Base-by-base conservation (phyloP, 257 asterid species). In the Solanum neorickii region DNA sequence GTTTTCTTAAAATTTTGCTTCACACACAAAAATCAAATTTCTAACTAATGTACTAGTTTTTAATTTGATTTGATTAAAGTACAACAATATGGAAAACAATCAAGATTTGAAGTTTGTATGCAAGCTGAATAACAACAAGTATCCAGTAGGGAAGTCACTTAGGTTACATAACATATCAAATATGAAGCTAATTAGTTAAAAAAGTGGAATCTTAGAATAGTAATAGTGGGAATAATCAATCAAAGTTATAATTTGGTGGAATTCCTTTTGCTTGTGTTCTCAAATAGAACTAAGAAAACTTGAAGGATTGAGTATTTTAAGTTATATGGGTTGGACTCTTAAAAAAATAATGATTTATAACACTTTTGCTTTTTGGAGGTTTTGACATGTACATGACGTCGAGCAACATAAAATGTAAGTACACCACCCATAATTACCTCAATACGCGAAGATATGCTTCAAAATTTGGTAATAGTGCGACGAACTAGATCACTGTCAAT, bases 401-500 rank as follows among this genome's bases (percentile, higher is more conserved):
- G 3, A 69, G 39, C 23, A 29, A 69, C 44, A 41, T 41, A 41
- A 10, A 41, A 7, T 41, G 11, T 69, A 69, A 29, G 23, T 29
- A 27, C 12, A n/a, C 70, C 52, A 74, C 47, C 94, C 95, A 27
- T 37, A 37, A 37, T 42, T 68, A 29, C 39, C 91, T 35, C 90
- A 88, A 97, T 89, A 95, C 95, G 98, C 9, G 42, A 7, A 96
- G 69, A 94, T 96, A 0, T 97, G 99, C 87, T 97, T 94, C 56
- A 91, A 89, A 92, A 87, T 97, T 94, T 83, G 98, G 99, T 0
- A 98, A 94, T 52, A 87, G 97, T 5, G 98, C 94, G 89, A 97
- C 94, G 94, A 76, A 94, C 10, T 97, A 98, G 99, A 95, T 97
- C 87, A 97, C 98, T 13, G 90, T 97, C 88, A 97, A 95, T 60